Conservation (phyloP, 2,329 filamentous ascomycete genomes). For the Ciborinia camelliae region DNA sequence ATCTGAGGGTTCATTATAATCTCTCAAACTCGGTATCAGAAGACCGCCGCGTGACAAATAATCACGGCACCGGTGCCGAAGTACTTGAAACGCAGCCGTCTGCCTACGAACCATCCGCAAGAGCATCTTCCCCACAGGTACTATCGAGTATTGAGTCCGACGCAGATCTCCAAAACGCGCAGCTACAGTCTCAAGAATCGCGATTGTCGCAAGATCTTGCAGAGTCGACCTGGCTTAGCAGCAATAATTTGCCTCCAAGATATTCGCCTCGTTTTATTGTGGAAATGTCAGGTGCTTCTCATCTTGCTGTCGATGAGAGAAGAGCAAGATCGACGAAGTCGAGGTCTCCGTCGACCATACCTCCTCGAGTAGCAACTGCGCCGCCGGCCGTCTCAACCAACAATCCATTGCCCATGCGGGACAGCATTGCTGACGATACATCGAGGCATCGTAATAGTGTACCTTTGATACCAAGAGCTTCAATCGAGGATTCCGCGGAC, state of each 20-base stretch:
- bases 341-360: conserved; percentile 14
- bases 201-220: neutral
- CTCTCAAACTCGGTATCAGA: neutral
- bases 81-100: neutral
- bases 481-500: neutral
- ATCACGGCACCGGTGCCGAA: neutral
- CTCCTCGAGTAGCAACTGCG: conserved; percentile 5
- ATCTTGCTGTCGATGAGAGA: conserved; percentile 4
- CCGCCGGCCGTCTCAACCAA: neutral
- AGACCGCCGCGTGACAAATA: neutral
- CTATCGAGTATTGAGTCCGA: conserved; percentile 10
- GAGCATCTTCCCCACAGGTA: neutral
- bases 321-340: conserved; percentile 13
- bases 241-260: neutral
- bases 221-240: neutral
- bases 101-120: neutral
- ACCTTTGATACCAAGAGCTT: conserved; percentile 10
- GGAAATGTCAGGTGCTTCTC: conserved; percentile 3
- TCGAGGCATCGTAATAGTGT: conserved; percentile 2
- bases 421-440: neutral
- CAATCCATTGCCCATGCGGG: conserved; percentile 13
- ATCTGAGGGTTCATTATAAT: neutral
- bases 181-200: neutral
- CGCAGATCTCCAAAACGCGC: neutral
- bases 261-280: neutral